These are phyloP conservation scores for Brassica cretica DNA, from an alignment of 345 rosid species.

Conservation along the genomic window DNA sequence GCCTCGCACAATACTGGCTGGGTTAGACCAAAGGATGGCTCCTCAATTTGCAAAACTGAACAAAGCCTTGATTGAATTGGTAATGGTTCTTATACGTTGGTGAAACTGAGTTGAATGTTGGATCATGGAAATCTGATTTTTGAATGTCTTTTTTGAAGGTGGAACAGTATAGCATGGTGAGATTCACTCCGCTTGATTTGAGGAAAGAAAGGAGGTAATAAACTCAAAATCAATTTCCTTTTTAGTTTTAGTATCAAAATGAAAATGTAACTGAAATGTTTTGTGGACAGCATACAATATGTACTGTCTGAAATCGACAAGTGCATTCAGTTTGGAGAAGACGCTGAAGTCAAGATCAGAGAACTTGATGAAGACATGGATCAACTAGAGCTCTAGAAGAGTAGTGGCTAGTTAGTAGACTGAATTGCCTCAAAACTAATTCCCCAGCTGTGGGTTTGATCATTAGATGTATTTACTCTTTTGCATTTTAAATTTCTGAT, in stretches of 20 bases:
- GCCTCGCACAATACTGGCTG: slow-evolving; percentile 56
- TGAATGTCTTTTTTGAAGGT: slow-evolving; percentile 41
- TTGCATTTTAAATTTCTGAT: not conserved
- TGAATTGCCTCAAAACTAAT: not conserved
- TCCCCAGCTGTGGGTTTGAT: not conserved
- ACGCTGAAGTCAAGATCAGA: slow-evolving; percentile 80
- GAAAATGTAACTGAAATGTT: not conserved
- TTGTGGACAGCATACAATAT: slow-evolving; percentile 58
- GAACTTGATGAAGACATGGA: slow-evolving; percentile 67
- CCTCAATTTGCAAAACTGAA: slow-evolving; percentile 74
- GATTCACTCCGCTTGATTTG: slow-evolving; percentile 68
- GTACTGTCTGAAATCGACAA: slow-evolving; percentile 78
- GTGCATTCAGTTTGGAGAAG: slow-evolving; percentile 89
- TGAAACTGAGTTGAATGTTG: not conserved
- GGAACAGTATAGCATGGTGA: slow-evolving; percentile 76
- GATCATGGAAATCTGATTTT: not conserved
- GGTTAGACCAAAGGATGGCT: slow-evolving; percentile 66
- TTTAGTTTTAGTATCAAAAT: not conserved
- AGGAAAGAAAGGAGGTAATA: slow-evolving; percentile 64
- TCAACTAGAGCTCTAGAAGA: slow-evolving; percentile 8
- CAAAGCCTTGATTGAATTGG: slow-evolving; percentile 76
- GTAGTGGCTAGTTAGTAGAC: not conserved
- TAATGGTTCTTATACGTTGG: slow-evolving; percentile 17
- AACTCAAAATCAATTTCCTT: slow-evolving; percentile 5
- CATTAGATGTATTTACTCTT: no score